Conservation (phyloP, 2,329 filamentous ascomycete genomes). For the Aquanectria penicillioides region DNA sequence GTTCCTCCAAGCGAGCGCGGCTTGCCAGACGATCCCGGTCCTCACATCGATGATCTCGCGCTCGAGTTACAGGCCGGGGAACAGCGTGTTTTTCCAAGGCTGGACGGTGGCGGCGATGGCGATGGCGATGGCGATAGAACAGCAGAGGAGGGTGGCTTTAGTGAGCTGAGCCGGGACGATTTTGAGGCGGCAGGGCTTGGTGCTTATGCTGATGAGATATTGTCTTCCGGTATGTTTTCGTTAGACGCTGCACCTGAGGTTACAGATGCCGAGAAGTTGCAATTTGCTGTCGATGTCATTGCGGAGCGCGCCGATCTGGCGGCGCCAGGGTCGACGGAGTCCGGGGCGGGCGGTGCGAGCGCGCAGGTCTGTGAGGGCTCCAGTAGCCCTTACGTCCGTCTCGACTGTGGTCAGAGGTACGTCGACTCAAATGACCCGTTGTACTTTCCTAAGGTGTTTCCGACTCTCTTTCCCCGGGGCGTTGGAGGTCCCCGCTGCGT, state of each 20-base stretch:
- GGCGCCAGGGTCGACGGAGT: too few relatives aligned
- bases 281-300: constrained; percentile 15
- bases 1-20: background rate
- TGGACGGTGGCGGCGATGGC: background rate
- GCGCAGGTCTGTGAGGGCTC: too few relatives aligned
- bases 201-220: constrained; percentile 8
- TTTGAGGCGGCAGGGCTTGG: constrained; percentile 3
- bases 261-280: constrained; percentile 4
- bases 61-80: background rate
- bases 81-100: constrained; percentile 2
- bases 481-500: too few relatives aligned
- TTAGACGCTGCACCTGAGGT: constrained; percentile 3
- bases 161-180: constrained; percentile 3
- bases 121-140: constrained; percentile 4
- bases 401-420: too few relatives aligned
- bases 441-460: too few relatives aligned
- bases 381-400: too few relatives aligned
- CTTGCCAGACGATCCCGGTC: constrained; percentile 2
- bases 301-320: background rate
- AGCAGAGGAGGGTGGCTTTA: constrained; percentile 10
- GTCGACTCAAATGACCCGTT: too few relatives aligned
- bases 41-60: too few relatives aligned
- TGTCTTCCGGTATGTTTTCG: constrained; percentile 15
- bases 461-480: too few relatives aligned
- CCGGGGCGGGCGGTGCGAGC: background rate